Percentiles rank a stretch among this genome's conserved stretches.
These are phyloP conservation scores for Tetraselmis striata DNA, from an alignment of 139 green algal genomes.

Conservation along the genomic window DNA sequence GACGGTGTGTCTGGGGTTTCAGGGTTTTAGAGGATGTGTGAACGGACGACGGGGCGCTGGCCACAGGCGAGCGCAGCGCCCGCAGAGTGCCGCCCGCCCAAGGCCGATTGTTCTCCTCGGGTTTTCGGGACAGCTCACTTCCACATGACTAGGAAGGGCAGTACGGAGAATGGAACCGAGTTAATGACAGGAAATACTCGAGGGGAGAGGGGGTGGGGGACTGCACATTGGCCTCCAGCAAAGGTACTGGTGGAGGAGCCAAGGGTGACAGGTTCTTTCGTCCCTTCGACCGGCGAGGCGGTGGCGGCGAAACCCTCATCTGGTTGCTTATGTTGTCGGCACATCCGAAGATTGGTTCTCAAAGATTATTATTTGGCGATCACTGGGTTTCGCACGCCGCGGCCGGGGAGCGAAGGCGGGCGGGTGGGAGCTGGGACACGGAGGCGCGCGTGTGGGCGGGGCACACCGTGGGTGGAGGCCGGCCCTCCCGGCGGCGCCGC, in stretches of 20 bases:
- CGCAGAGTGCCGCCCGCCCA: background rate
- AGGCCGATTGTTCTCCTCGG: background rate
- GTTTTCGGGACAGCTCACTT: background rate
- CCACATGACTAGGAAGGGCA: background rate
- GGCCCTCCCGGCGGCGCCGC: no score
- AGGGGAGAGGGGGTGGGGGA: no score
- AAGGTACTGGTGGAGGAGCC: no score
- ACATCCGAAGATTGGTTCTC: background rate
- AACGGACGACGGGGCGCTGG: background rate
- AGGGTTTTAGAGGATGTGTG: no score
- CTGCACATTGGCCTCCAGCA: no score
- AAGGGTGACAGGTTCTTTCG: no score
- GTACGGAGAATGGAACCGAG: background rate
- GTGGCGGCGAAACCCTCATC: background rate
- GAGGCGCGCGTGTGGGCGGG: no score
- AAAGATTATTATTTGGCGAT: background rate
- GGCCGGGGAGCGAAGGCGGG: no score
- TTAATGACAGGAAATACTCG: background rate
- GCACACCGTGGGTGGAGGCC: no score
- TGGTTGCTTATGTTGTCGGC: background rate
- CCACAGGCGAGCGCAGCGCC: background rate
- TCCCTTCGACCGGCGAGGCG: no score
- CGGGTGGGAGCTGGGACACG: no score
- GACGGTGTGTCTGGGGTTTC: no score
- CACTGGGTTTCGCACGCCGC: background rate